phyloP scores from a whole-genome alignment of 345 rosid genomes.

The Fremontodendron californicum region DNA sequence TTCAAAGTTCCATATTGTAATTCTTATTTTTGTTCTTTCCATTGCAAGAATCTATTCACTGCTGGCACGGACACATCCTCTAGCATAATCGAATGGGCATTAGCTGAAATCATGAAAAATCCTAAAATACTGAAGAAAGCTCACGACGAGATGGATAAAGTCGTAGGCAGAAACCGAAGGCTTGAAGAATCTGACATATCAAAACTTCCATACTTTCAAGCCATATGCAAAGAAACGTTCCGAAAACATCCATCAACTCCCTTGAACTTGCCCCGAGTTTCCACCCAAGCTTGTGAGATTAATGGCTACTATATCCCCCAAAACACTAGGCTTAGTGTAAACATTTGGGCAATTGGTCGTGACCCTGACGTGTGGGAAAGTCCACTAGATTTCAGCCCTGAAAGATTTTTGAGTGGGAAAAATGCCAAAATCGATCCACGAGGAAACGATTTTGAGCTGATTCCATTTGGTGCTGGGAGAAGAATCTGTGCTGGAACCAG shows the following conservation, averaged over 20 bases:
- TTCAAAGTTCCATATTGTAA: too few relatives aligned
- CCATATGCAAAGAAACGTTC: slow-evolving; percentile 53
- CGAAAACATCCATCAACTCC: slow-evolving; percentile 63
- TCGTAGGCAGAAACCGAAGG: slow-evolving; percentile 47
- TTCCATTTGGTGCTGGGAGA: slow-evolving; percentile 54
- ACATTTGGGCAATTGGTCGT: slow-evolving; percentile 66
- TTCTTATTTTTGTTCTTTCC: not conserved
- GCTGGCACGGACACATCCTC: slow-evolving; percentile 66
- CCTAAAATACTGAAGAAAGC: slow-evolving; percentile 38
- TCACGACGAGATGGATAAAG: slow-evolving; percentile 61
- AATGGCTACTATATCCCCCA: slow-evolving; percentile 49
- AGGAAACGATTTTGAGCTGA: slow-evolving; percentile 49
- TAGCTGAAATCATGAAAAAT: slow-evolving; percentile 44
- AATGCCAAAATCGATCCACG: slow-evolving; percentile 33
- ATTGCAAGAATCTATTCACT: not conserved
- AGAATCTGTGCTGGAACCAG: slow-evolving; percentile 57
- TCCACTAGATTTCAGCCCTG: slow-evolving; percentile 42
- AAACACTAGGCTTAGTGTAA: slow-evolving; percentile 39
- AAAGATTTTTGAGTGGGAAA: slow-evolving; percentile 36
- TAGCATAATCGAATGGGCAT: slow-evolving; percentile 56
- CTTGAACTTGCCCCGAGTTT: slow-evolving; percentile 41
- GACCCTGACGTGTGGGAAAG: slow-evolving; percentile 51
- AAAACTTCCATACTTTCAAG: slow-evolving; percentile 45
- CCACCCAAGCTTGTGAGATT: slow-evolving; percentile 37
- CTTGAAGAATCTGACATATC: slow-evolving; percentile 48